phyloP scores from a whole-genome alignment of 176 grass and related monocot genomes.

The Rhynchospora pubera region DNA sequence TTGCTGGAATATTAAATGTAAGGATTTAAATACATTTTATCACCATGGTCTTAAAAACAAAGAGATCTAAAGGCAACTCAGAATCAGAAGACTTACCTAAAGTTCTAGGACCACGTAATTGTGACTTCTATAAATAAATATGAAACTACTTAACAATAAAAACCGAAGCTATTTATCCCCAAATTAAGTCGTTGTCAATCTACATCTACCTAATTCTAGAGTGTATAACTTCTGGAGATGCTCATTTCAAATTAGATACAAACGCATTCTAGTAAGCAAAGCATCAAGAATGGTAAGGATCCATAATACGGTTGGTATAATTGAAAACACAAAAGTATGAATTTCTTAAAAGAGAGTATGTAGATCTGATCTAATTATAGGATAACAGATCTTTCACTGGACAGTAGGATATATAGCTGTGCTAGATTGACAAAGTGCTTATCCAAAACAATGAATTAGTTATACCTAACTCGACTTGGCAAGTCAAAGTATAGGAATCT shows the following conservation, averaged over 20 bases:
- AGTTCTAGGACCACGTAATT: neutral
- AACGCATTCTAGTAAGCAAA: neutral
- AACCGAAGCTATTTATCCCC: neutral
- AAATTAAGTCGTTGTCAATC: conserved; percentile 19
- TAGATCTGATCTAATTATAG: conserved; percentile 19
- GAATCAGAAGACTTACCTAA: neutral
- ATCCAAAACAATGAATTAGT: conserved; percentile 12
- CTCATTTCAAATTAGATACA: neutral
- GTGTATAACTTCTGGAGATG: neutral
- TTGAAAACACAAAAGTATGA: neutral
- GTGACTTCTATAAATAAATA: neutral
- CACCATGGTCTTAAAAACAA: neutral
- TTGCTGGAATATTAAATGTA: neutral
- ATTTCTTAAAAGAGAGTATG: neutral
- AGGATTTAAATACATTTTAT: neutral
- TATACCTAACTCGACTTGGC: neutral
- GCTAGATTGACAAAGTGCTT: conserved; percentile 3
- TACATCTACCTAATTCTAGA: neutral
- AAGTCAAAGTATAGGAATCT: conserved; percentile 7
- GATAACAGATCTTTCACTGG: neutral
- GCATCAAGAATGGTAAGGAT: neutral
- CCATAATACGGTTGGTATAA: neutral
- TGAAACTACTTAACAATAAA: neutral
- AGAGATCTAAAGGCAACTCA: neutral
- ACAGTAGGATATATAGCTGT: neutral